Conservation (phyloP, 345 rosid genomes). For the Bruguiera sexangula region DNA sequence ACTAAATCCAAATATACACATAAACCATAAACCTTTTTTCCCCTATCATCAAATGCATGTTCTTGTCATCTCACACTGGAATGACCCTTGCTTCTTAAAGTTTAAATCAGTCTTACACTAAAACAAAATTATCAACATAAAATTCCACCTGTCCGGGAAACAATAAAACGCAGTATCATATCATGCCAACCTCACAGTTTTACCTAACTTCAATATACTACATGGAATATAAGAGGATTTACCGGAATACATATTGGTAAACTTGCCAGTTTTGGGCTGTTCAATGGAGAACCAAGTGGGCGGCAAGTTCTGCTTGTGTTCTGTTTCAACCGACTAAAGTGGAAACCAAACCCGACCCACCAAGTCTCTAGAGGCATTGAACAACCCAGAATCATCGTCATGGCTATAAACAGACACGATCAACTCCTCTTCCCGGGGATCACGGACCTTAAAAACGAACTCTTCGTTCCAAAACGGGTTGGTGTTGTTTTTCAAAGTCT, state of each 20-base stretch:
- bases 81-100: not conserved
- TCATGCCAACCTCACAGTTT: not conserved
- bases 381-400: conserved; percentile 40
- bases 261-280: conserved; percentile 43
- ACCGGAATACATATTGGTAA: conserved; percentile 54
- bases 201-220: not conserved
- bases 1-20: not conserved
- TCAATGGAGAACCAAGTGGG: conserved; percentile 76
- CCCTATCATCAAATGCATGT: not conserved
- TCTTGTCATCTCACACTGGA: not conserved
- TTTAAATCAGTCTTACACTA: too few species aligned
- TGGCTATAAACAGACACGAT: conserved; percentile 46
- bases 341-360: conserved; percentile 61
- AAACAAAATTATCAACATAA: not conserved
- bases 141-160: not conserved
- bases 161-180: not conserved
- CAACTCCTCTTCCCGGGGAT: conserved; percentile 39
- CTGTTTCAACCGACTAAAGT: conserved; percentile 38
- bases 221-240: conserved; percentile 14
- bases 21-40: too few species aligned
- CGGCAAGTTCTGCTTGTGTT: conserved; percentile 57
- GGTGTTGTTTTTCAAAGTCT: conserved; percentile 30
- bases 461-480: conserved; percentile 82
- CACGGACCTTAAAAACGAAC: conserved; percentile 52
- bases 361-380: conserved; percentile 38